Conservation (phyloP, 106 monocot genomes). For the Agapanthus africanus region DNA sequence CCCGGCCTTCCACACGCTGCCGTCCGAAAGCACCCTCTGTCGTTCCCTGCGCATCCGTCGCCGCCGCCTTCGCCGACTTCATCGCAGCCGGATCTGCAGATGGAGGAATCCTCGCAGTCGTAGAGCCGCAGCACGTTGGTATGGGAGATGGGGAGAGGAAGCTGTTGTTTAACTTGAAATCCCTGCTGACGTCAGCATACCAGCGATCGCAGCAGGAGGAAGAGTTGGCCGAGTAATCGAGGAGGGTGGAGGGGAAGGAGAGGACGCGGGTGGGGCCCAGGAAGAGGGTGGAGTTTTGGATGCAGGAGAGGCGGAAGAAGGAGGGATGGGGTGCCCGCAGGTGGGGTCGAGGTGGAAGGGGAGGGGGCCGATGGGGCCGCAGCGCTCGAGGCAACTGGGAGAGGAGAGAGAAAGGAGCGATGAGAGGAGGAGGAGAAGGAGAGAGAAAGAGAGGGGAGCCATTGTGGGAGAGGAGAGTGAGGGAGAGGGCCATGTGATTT, state of each 20-base stretch:
- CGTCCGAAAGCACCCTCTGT: conserved; percentile 58
- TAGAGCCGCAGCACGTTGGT: conserved; percentile 69
- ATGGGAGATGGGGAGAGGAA: conserved; percentile 43
- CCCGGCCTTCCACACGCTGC: conserved; percentile 64
- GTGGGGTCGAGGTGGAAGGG: conserved; percentile 71
- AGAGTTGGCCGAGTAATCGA: conserved; percentile 42
- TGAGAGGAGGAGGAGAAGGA: conserved; percentile 1
- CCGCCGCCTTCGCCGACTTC: conserved; percentile 2
- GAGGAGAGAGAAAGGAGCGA: background rate
- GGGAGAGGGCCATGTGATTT: background rate
- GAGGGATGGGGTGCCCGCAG: conserved; percentile 43
- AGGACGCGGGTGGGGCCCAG: conserved; percentile 39
- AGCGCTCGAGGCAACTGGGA: conserved; percentile 21
- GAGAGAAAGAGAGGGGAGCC: conserved; percentile 8
- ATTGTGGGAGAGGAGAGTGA: conserved; percentile 1
- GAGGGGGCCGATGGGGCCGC: conserved; percentile 44
- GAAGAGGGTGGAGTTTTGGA: conserved; percentile 13
- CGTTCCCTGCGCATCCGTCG: conserved; percentile 17
- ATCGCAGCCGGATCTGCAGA: conserved; percentile 48
- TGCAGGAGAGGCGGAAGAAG: conserved; percentile 60
- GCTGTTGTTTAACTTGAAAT: conserved; percentile 9
- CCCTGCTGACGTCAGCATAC: conserved; percentile 31
- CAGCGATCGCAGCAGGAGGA: conserved; percentile 35
- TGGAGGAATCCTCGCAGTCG: conserved; percentile 86
- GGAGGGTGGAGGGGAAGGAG: conserved; percentile 42